phyloP scores from a whole-genome alignment of 2,329 filamentous ascomycete species.

The Diaporthe sp. region DNA sequence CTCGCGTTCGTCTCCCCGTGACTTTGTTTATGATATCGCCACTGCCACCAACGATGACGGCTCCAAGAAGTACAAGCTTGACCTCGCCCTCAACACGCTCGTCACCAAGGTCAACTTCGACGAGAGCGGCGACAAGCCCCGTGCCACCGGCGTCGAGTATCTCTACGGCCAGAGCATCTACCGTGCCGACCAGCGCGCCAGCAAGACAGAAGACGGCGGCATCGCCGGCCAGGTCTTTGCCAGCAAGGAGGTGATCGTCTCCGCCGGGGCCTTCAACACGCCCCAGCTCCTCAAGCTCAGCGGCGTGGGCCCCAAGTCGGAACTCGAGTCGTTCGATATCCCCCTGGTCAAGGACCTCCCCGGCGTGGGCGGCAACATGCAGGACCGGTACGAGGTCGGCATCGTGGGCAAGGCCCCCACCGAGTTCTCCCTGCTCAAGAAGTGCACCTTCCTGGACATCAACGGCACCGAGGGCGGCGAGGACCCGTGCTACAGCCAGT shows the following conservation, averaged over 20 bases:
- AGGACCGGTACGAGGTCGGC: constrained; percentile 56
- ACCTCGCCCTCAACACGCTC: constrained; percentile 52
- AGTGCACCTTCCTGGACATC: constrained; percentile 43
- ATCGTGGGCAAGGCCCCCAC: constrained; percentile 40
- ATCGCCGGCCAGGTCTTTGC: constrained; percentile 4
- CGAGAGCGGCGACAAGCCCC: constrained; percentile 34
- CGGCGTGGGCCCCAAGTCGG: constrained; percentile 60
- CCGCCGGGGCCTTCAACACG: constrained; percentile 64
- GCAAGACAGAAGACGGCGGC: constrained; percentile 4
- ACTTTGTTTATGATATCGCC: constrained; percentile 66
- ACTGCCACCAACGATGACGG: constrained; percentile 49
- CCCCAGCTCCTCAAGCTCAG: constrained; percentile 67
- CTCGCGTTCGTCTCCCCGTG: constrained; percentile 65
- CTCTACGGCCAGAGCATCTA: constrained; percentile 44
- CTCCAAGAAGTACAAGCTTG: constrained; percentile 56
- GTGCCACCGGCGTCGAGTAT: constrained; percentile 44
- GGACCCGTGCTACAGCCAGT: constrained; percentile 37
- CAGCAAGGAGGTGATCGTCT: constrained; percentile 62
- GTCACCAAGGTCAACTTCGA: constrained; percentile 44
- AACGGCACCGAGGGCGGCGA: constrained; percentile 43
- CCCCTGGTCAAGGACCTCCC: constrained; percentile 59
- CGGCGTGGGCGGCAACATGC: constrained; percentile 66
- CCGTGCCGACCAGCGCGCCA: constrained; percentile 42
- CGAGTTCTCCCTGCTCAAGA: constrained; percentile 31
- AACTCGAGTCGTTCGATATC: constrained; percentile 60